Base-by-base conservation (phyloP, 106 monocot genomes). In the Vanilla planifolia region DNA sequence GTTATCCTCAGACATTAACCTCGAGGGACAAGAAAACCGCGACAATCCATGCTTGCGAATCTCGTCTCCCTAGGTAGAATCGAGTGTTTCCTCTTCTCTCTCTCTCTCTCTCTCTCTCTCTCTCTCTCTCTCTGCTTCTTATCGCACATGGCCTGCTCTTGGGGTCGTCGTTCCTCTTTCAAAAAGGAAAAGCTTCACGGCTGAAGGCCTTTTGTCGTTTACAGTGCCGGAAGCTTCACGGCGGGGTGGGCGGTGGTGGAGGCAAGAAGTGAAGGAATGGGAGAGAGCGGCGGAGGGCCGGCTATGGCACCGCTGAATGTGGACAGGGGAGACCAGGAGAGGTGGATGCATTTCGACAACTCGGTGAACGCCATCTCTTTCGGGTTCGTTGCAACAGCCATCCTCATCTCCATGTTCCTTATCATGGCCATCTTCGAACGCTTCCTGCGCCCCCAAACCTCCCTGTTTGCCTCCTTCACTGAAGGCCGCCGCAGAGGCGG, bases 361-460 rank as follows among this genome's bases (percentile, higher is more conserved):
- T 65, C 69, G n/a, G 83, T 79, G 6, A 84, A 67, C 48, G 79
- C 84, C 24, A 72, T 84, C 26, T 84, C 84, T 7, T 79, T 84
- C 26, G 84, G 84, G 33, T 84, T 84, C 57, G 79, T 84, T 3
- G 84, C 79, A 37, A 79, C 84, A 36, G 84, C 84, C 55, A 84
- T 84, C 43, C 79, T 84, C 55, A 65, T 84, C 55, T 84, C 79
- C 56, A 79, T 84, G 84, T 84, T 84, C 68, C 72, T 84, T 51
- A 43, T 76, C 68, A 84, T 84, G 84, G 84, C 84, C 64, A 67
- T 84, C 60, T 75, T 84, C 59, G 84, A 84, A 65, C 79, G 74
- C 33, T 79, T 84, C 55, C 71, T 84, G 55, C 67, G 78, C 53
- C 60, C 59, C 62, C 62, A 45, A 24, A 25, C 59, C 21, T 24